These are phyloP conservation scores for Globisporangium canariense DNA, from an alignment of 352 stramenopile genomes.

Conservation along the genomic window DNA sequence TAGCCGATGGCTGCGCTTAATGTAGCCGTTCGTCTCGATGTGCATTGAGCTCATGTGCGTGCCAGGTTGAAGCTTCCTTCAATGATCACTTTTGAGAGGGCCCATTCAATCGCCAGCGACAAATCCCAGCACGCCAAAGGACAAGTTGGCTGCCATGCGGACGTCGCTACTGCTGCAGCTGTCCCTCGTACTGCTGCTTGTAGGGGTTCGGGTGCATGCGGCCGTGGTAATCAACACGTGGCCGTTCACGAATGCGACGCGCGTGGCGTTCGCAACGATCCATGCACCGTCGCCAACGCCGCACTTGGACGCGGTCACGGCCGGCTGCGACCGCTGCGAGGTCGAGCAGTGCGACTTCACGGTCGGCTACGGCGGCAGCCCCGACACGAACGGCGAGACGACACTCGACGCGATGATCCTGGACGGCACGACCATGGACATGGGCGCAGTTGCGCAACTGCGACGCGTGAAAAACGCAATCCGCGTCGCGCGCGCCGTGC, in stretches of 20 bases:
- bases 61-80: conserved; percentile 4
- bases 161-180: conserved; percentile 1
- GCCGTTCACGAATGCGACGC: conserved; percentile 73
- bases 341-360: conserved; percentile 87
- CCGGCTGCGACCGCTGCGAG: conserved; percentile 76
- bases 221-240: conserved; percentile 83
- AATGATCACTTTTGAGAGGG: conserved; percentile 4
- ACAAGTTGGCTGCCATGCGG: background rate
- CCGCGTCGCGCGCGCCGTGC: conserved; percentile 75
- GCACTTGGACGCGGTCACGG: conserved; percentile 62
- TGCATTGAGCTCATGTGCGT: no score
- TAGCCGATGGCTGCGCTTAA: no score
- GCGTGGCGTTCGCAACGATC: conserved; percentile 55
- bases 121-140: background rate
- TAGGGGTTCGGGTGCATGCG: background rate
- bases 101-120: background rate
- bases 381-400: conserved; percentile 82
- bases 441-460: conserved; percentile 83
- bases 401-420: conserved; percentile 92
- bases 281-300: background rate
- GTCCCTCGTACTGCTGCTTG: background rate
- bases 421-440: conserved; percentile 78
- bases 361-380: conserved; percentile 86
- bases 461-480: conserved; percentile 82
- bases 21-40: background rate